Evolutionary conservation across 805 yeast genomes (phyloP).

Genomic region (Priceomyces castillae): DNA sequence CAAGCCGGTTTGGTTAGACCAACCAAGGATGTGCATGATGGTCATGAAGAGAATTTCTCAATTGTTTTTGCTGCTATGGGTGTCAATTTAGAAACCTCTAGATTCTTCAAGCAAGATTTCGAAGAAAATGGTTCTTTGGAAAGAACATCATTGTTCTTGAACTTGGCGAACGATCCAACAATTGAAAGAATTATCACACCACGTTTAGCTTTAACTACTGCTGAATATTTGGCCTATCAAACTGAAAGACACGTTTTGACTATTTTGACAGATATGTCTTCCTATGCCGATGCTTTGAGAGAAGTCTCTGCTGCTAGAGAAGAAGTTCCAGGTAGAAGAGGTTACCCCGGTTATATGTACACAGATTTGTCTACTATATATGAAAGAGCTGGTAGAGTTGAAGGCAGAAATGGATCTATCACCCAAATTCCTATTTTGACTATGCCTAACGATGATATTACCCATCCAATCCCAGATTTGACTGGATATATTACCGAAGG

Average conservation of each 20-base stretch:
- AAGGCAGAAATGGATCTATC: constrained; percentile 98
- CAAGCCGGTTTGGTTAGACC: constrained; percentile 99
- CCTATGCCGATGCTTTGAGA: constrained; percentile 99
- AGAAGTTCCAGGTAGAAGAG: constrained; percentile 99
- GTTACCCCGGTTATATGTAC: constrained; percentile 99
- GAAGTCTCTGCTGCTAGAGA: constrained; percentile 99
- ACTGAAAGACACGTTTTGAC: constrained; percentile 99
- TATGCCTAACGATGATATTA: constrained; percentile 99
- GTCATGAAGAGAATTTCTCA: constrained; percentile 98
- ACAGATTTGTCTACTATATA: constrained; percentile 98
- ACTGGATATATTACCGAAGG: constrained; percentile 99
- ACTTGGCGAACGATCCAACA: constrained; percentile 98
- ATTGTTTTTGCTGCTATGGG: constrained; percentile 99
- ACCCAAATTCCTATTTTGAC: constrained; percentile 98
- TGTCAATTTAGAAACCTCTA: constrained; percentile 96
- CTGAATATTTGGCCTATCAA: constrained; percentile 97
- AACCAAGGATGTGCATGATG: constrained; percentile 98
- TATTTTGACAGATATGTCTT: constrained; percentile 97
- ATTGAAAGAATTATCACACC: constrained; percentile 99
- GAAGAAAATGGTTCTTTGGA: constrained; percentile 98
- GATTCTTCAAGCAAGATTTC: constrained; percentile 98
- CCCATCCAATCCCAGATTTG: constrained; percentile 99
- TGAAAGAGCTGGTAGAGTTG: constrained; percentile 99
- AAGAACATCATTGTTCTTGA: constrained; percentile 93
- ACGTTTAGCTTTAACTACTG: constrained; percentile 96